Base-by-base conservation (phyloP, 2,329 filamentous ascomycete genomes). In the Xylariaceae sp. region DNA sequence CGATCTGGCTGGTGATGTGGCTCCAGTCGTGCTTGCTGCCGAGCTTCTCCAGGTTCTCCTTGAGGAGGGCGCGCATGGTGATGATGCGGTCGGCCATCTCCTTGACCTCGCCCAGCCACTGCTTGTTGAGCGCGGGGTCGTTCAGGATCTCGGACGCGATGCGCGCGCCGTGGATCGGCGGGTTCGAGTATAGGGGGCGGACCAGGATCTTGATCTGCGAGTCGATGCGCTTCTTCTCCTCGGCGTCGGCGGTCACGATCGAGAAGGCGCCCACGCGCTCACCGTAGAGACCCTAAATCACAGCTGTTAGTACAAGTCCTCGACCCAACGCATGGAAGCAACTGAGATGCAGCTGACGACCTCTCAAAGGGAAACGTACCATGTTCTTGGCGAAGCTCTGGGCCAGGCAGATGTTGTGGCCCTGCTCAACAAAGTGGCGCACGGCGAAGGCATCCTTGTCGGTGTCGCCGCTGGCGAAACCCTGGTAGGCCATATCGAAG, bases 361-460 rank as follows among this genome's bases (percentile, higher is more conserved):
- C n/a, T n/a, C n/a, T n/a, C n/a, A n/a, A n/a, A n/a, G n/a, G n/a
- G n/a, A n/a, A n/a, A 54, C 44, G 28, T 67, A 87, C 84, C 91
- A 98, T 97, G 81, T 98, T 98, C 85, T 97, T 97, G 66, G 91
- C 91, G 68, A 97, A 97, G 40, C 87, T 93, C 74, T 97, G 91
- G 60, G 87, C 85, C 50, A 97, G 81, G 62, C 82, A 83, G 63
- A 93, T 81, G 63, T 89, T 81, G 74, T 95, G 89, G 59, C 91
- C 91, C 72, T 96, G 75, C 71, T 89, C 79, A 65, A 96, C 82
- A 66, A 98, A 98, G 77, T 96, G 78, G 55, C 93, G 83, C 54
- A 97, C 79, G 47, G 93, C 88, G 64, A 91, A 97, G 51, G 93
- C 93, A 65, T 98, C 91, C 68, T 83, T 83, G 75, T 94, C 81